A percentile compares a stretch with the other conserved stretches of the same genome.
Evolutionary conservation across 495 filamentous ascomycete species (phyloP).

Genomic region (Amphirosellinia nigrospora): DNA sequence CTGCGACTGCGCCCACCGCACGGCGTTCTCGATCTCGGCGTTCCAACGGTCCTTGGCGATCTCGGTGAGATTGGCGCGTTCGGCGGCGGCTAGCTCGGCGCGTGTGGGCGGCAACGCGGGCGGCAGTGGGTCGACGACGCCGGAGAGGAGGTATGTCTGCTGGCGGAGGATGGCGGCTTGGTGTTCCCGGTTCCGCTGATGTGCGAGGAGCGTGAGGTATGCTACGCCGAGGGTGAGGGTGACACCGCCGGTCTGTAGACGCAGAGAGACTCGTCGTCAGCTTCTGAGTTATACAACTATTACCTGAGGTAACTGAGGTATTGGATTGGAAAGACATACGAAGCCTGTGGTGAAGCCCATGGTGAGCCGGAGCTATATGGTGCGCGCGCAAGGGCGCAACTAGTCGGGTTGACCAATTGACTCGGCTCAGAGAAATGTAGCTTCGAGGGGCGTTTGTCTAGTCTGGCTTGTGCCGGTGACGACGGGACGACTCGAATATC

Average conservation of each 20-base stretch:
- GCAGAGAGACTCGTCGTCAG: conserved; percentile 28
- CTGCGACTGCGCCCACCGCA: conserved; percentile 69
- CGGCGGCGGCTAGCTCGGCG: conserved; percentile 48
- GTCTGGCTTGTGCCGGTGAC: not conserved
- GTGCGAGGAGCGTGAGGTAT: conserved; percentile 78
- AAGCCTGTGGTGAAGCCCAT: conserved; percentile 87
- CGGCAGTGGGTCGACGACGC: conserved; percentile 56
- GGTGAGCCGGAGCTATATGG: conserved; percentile 28
- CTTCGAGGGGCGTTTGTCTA: not conserved
- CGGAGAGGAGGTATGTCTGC: conserved; percentile 67
- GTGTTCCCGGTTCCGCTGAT: conserved; percentile 70
- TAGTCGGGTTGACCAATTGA: conserved; percentile 28
- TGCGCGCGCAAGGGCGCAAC: conserved; percentile 35
- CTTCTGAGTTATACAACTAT: conserved; percentile 14
- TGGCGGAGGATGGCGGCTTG: conserved; percentile 76
- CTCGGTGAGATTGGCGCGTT: conserved; percentile 62
- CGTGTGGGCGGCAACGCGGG: conserved; percentile 50
- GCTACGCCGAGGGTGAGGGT: conserved; percentile 82
- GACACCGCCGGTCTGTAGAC: conserved; percentile 74
- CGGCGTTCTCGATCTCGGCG: conserved; percentile 69
- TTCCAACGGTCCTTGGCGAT: conserved; percentile 83
- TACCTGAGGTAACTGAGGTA: not conserved
- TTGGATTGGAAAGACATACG: conserved; percentile 57
- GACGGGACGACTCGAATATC: not conserved
- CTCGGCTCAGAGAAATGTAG: not conserved